A percentile compares a stretch with the other conserved stretches of the same genome.
Evolutionary conservation across 2,329 filamentous ascomycete genomes (phyloP).

Genomic region (Curvularia eragrostidis): DNA sequence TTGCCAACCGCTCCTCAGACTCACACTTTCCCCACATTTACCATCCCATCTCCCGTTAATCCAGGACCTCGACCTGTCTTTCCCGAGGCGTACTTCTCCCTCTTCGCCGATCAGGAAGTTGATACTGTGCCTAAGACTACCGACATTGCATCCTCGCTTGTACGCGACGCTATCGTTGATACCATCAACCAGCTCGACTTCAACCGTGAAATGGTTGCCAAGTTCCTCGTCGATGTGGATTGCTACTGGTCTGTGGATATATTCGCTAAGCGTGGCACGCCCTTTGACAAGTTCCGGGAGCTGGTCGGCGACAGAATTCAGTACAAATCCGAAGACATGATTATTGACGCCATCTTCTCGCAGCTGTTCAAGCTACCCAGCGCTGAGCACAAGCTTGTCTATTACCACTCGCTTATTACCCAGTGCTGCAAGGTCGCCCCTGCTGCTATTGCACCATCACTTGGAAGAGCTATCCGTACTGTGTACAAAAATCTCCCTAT

Average conservation of each 20-base stretch:
- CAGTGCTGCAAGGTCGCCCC: conserved; percentile 96
- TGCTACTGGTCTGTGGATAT: conserved; percentile 90
- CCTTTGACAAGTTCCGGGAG: conserved; percentile 85
- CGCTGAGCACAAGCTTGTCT: conserved; percentile 92
- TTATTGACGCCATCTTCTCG: conserved; percentile 96
- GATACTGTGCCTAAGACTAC: conserved; percentile 83
- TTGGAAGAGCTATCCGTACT: conserved; percentile 91
- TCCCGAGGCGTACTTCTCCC: conserved; percentile 92
- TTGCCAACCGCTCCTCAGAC: conserved; percentile 61
- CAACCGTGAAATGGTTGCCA: conserved; percentile 85
- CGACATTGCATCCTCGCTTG: conserved; percentile 78
- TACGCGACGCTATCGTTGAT: conserved; percentile 86
- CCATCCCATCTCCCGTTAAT: conserved; percentile 75
- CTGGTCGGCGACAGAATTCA: conserved; percentile 71
- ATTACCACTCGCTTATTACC: conserved; percentile 93
- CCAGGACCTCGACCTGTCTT: conserved; percentile 80
- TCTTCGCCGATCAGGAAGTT: conserved; percentile 85
- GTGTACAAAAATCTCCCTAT: conserved; percentile 82
- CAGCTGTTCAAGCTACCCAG: conserved; percentile 87
- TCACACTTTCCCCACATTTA: conserved; percentile 78
- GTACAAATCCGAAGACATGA: conserved; percentile 98
- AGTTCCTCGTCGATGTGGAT: conserved; percentile 91
- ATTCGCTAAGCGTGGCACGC: conserved; percentile 91
- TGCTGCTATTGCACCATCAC: conserved; percentile 91
- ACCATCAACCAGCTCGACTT: conserved; percentile 94